Percentiles rank a stretch among this genome's conserved stretches.
Conservation (phyloP, 768 basidiomycete species). For the Pleurotus tuoliensis region DNA sequence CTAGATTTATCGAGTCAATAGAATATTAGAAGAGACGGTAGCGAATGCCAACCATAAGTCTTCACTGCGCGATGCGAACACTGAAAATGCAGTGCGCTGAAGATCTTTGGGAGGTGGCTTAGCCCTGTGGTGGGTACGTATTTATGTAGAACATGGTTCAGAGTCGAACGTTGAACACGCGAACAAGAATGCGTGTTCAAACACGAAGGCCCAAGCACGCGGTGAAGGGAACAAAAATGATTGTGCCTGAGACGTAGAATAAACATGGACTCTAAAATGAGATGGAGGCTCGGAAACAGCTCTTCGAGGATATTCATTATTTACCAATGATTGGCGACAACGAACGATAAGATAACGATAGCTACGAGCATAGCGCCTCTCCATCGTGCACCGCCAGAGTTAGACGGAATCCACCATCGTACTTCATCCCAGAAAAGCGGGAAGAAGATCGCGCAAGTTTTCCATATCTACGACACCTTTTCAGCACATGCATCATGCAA, state of each 20-base stretch:
- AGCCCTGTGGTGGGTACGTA: no score
- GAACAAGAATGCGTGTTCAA: no score
- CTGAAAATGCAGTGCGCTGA: constrained; percentile 2
- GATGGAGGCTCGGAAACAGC: no score
- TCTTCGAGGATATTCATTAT: no score
- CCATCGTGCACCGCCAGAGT: no score
- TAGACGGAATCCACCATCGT: constrained; percentile 49
- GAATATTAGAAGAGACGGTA: background rate
- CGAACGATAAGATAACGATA: no score
- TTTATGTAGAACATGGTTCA: constrained; percentile 12
- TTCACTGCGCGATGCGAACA: background rate
- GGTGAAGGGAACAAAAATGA: no score
- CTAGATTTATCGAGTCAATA: background rate
- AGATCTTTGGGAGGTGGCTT: background rate
- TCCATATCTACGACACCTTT: constrained; percentile 63
- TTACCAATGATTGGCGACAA: no score
- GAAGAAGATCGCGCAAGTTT: constrained; percentile 81
- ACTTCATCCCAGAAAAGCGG: constrained; percentile 89
- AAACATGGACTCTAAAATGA: no score
- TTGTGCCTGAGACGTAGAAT: no score
- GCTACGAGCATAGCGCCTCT: no score
- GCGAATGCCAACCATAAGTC: constrained; percentile 10
- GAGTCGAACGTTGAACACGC: background rate
- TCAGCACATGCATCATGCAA: background rate
- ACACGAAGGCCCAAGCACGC: no score